Conservation (phyloP, 257 asterid genomes). For the Scutellaria galericulata region DNA sequence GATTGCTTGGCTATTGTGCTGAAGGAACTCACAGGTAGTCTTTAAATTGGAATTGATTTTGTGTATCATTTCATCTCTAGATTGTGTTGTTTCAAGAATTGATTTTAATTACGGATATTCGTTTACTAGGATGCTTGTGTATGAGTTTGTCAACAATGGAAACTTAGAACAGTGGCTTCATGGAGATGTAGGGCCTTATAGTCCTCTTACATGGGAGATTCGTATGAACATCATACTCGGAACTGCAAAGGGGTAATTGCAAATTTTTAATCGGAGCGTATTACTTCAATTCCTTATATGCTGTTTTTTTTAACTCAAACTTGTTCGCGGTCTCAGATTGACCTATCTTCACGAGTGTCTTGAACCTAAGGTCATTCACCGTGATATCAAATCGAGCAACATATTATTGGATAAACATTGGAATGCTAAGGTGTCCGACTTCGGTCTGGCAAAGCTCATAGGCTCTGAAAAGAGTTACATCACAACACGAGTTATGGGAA, state of each 20-base stretch:
- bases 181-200: constrained; percentile 83
- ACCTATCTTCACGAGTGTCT: constrained; percentile 92
- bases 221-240: constrained; percentile 91
- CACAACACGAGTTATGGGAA: constrained; percentile 96
- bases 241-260: constrained; percentile 82
- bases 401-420: constrained; percentile 78
- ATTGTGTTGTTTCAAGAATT: too few relatives aligned
- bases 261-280: not conserved
- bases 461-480: constrained; percentile 83
- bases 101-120: not conserved
- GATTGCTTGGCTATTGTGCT: constrained; percentile 90
- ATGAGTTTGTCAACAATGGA: constrained; percentile 85
- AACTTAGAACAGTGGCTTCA: constrained; percentile 95
- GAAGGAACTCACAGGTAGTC: constrained; percentile 93
- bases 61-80: too few relatives aligned
- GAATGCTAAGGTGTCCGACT: constrained; percentile 84
- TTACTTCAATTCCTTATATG: not conserved
- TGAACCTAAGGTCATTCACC: constrained; percentile 93
- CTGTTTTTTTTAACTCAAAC: constrained; percentile 13
- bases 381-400: constrained; percentile 91
- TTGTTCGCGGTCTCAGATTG: constrained; percentile 49
- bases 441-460: constrained; percentile 85
- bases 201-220: constrained; percentile 94
- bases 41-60: not conserved
- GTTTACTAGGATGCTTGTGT: constrained; percentile 78